Conservation (phyloP, 495 filamentous ascomycete genomes). For the Neurospora discreta region DNA sequence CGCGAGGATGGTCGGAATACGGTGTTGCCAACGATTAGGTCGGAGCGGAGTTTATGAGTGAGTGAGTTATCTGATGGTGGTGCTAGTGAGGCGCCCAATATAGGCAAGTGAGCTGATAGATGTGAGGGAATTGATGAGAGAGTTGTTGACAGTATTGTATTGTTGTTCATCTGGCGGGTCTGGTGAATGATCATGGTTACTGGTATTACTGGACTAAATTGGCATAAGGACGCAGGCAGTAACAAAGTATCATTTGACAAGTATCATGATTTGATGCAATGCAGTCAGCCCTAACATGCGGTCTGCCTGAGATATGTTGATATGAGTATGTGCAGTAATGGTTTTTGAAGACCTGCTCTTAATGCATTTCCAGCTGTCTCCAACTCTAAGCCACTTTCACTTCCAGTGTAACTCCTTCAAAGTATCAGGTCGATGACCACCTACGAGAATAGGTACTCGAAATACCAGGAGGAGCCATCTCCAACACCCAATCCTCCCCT, state of each 20-base stretch:
- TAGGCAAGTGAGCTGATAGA: not conserved
- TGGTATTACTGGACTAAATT: not conserved
- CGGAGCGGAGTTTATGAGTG: not conserved
- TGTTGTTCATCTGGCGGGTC: not conserved
- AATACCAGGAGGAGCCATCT: not conserved
- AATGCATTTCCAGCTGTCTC: not conserved
- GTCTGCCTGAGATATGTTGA: not conserved
- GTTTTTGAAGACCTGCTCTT: not conserved
- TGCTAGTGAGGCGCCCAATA: not conserved
- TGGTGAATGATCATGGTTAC: not conserved
- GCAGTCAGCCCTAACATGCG: not conserved
- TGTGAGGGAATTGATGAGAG: not conserved
- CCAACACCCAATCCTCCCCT: not conserved
- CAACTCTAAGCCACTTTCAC: not conserved
- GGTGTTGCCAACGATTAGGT: not conserved
- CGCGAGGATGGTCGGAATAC: not conserved
- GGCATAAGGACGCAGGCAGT: not conserved
- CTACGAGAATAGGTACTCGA: not conserved
- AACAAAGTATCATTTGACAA: not conserved
- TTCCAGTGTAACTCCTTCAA: not conserved
- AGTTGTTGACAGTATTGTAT: not conserved
- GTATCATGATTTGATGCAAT: not conserved
- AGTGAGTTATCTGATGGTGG: not conserved
- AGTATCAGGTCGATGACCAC: not conserved
- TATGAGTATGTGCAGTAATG: not conserved